Base-by-base conservation (phyloP, 129 eudicot genomes). In the Scalesia atractyloides region DNA sequence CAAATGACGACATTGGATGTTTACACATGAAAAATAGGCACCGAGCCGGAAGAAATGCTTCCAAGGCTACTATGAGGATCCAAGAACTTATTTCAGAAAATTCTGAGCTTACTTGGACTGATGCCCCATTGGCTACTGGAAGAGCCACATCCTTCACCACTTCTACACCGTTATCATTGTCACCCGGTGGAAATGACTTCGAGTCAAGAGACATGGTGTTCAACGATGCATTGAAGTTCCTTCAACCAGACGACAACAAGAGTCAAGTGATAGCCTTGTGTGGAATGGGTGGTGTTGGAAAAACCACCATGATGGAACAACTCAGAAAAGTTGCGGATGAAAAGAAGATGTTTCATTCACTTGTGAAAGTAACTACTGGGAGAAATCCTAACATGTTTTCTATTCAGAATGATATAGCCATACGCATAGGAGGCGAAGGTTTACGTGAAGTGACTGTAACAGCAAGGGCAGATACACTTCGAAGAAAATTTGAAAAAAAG, bases 251-350 rank as follows among this genome's bases (percentile, higher is more conserved):
- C 58, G 54, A 71, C 56, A 24, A 24, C 30, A 24, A 24, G 30
- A 24, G 30, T 24, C 30, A 24, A 24, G 30, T 24, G 30, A 24
- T 24, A 24, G 30, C 30, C 30, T 24, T 24, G 30, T 24, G 30
- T 24, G 30, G 30, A 24, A 24, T 24, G 30, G 30, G 30, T 24
- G 30, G 30, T 24, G 30, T 24, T 1, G 30, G 30, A 24, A 24
- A 24, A 57, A 71, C 78, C 70, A 73, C 78, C 1, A 62, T 73
- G 78, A 73, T 73, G 78, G 63, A 62, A 48, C 78, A 62, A 73
- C 20, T 73, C 51, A 18, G 3, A 62, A 50, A 34, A 51, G 14
- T 10, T 49, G 62, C 5, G 1, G 7, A 62, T 48, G 52, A 48
- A 5, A 63, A 50, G 37, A 62, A 12, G 11, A 62, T 48, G 52